These are phyloP conservation scores for Blastocystis sp. DNA, from an alignment of 352 stramenopile species.

Conservation along the genomic window DNA sequence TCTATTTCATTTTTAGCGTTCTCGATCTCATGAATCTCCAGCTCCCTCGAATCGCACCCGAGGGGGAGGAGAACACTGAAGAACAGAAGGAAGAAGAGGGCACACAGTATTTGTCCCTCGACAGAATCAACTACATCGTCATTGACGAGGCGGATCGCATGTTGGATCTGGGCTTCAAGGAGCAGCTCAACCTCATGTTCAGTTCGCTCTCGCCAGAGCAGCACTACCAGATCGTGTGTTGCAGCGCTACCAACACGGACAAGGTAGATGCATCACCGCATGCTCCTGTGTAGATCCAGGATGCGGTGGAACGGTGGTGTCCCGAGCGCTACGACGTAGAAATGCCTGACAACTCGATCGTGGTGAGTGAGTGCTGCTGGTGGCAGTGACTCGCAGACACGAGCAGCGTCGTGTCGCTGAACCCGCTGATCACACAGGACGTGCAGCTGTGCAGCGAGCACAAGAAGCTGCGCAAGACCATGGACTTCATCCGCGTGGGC, in stretches of 20 bases:
- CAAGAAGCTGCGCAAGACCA: constrained; percentile 42
- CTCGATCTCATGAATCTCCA: constrained; percentile 40
- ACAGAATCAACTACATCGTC: not conserved
- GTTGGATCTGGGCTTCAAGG: constrained; percentile 53
- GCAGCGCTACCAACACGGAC: constrained; percentile 22
- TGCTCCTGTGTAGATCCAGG: not conserved
- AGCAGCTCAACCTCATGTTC: constrained; percentile 50
- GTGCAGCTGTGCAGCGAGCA: constrained; percentile 47
- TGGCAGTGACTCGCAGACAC: not conserved
- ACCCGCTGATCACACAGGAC: constrained; percentile 47
- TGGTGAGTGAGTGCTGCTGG: not conserved
- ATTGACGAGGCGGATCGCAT: constrained; percentile 51
- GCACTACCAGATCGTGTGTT: constrained; percentile 3
- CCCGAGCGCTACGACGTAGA: constrained; percentile 18
- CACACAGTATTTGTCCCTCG: constrained; percentile 5
- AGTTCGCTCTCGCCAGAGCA: not conserved
- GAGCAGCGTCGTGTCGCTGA: not conserved
- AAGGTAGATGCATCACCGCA: not conserved
- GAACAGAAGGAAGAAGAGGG: not conserved
- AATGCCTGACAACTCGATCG: not conserved
- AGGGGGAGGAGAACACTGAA: too few relatives aligned
- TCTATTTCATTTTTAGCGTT: not conserved
- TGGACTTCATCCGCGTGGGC: constrained; percentile 58
- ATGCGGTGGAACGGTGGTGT: constrained; percentile 8
- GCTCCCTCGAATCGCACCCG: too few relatives aligned